Evolutionary conservation across 192 early-diverging fungal genomes (phyloP).

Genomic region (Backusella sp.): DNA sequence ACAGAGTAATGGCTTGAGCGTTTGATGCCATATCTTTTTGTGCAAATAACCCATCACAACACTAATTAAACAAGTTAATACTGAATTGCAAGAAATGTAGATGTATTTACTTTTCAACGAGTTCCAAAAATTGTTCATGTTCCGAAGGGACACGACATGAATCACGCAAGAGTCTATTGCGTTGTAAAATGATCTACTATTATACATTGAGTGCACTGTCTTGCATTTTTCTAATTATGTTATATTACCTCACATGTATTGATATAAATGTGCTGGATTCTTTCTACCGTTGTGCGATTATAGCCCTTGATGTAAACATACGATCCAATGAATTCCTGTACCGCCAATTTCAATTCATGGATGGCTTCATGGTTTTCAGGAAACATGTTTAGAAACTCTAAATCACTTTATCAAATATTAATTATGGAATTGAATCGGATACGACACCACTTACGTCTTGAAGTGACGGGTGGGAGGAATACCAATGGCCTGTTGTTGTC

Average conservation of each 20-base stretch:
- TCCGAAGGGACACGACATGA: conserved; percentile 39
- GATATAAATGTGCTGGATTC: conserved; percentile 46
- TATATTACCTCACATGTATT: conserved; percentile 40
- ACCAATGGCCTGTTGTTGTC: conserved; percentile 6
- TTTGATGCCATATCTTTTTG: conserved; percentile 53
- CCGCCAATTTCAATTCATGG: conserved; percentile 37
- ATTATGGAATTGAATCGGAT: not conserved
- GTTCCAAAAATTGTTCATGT: conserved; percentile 43
- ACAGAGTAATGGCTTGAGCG: conserved; percentile 38
- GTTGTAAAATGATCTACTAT: conserved; percentile 21
- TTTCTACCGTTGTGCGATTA: conserved; percentile 45
- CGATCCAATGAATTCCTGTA: conserved; percentile 49
- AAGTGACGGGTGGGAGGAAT: conserved; percentile 24
- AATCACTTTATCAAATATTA: conserved; percentile 33
- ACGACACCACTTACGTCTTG: conserved; percentile 16
- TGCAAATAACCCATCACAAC: conserved; percentile 50
- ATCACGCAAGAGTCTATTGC: conserved; percentile 15
- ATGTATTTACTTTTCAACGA: conserved; percentile 51
- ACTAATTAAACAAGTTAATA: conserved; percentile 22
- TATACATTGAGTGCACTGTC: not conserved
- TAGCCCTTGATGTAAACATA: conserved; percentile 58
- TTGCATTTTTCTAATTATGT: not conserved
- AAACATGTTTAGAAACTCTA: conserved; percentile 44
- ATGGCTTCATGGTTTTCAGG: conserved; percentile 39
- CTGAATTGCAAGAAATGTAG: not conserved